Conservation (phyloP, 768 basidiomycete genomes). For the Phaeolepiota aurea region DNA sequence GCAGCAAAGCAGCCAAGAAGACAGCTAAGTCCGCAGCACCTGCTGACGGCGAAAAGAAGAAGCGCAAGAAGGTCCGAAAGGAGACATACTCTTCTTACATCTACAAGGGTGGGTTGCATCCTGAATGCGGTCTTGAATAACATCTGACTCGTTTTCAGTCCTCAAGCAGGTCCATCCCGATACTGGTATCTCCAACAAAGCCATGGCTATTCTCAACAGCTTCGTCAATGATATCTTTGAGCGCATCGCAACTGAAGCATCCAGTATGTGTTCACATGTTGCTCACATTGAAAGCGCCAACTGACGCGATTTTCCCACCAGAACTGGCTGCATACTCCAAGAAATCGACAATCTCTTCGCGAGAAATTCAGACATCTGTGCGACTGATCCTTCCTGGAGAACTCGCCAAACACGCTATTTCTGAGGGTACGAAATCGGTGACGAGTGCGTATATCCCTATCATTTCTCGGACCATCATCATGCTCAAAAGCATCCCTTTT, state of each 20-base stretch:
- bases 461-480: neutral
- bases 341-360: conserved; percentile 97
- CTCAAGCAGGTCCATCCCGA: conserved; percentile 98
- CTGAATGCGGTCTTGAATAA: neutral
- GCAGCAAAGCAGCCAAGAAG: conserved; percentile 75
- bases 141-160: conserved; percentile 34
- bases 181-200: conserved; percentile 99
- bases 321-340: conserved; percentile 97
- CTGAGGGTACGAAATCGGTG: conserved; percentile 90
- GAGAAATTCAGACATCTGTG: conserved; percentile 96
- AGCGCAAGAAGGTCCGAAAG: conserved; percentile 78
- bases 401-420: conserved; percentile 90
- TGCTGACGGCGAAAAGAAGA: conserved; percentile 77
- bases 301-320: conserved; percentile 17
- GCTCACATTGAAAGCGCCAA: conserved; percentile 3
- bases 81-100: conserved; percentile 94
- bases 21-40: conserved; percentile 56
- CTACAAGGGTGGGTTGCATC: conserved; percentile 58
- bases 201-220: conserved; percentile 93
- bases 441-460: conserved; percentile 56
- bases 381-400: conserved; percentile 95
- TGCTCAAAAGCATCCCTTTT: conserved; percentile 2
- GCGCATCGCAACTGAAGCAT: conserved; percentile 87
- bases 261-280: conserved; percentile 44
- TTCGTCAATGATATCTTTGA: conserved; percentile 96